Conservation (phyloP, 805 yeast species). For the Scheffersomyces stipitis region DNA sequence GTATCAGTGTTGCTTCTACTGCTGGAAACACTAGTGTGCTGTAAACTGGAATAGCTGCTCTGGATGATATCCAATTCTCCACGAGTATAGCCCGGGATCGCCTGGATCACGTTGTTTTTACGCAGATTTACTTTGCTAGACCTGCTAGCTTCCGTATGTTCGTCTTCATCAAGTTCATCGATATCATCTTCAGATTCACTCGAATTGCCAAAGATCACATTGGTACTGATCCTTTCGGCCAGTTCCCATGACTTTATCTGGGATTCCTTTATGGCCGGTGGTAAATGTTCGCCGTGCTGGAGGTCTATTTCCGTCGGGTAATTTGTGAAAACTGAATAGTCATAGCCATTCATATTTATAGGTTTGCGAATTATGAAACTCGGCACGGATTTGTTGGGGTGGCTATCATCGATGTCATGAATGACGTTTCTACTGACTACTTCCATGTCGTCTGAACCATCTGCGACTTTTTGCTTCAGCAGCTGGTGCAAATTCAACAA, state of each 20-base stretch:
- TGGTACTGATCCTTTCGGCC: constrained; percentile 39
- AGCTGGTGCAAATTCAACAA: constrained; percentile 40
- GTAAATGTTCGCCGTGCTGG: constrained; percentile 18
- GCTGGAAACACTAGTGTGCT: not conserved
- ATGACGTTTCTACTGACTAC: constrained; percentile 1
- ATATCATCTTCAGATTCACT: constrained; percentile 22
- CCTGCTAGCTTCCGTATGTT: constrained; percentile 2
- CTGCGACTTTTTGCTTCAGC: constrained; percentile 19
- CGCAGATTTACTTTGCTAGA: constrained; percentile 1
- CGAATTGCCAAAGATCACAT: constrained; percentile 34
- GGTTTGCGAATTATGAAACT: constrained; percentile 34
- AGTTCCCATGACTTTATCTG: constrained; percentile 47
- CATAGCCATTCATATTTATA: constrained; percentile 31
- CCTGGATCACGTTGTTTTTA: constrained; percentile 15
- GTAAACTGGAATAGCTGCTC: constrained; percentile 5
- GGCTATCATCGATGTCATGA: constrained; percentile 11
- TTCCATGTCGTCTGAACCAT: constrained; percentile 2
- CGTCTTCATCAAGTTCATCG: constrained; percentile 12
- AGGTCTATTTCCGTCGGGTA: constrained; percentile 16
- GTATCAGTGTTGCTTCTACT: constrained; percentile 6
- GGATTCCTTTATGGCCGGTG: constrained; percentile 39
- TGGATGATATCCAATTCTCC: constrained; percentile 29
- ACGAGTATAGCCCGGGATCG: constrained; percentile 42
- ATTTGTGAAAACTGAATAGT: constrained; percentile 35
- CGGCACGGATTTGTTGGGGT: constrained; percentile 15